These are phyloP conservation scores for Xylaria acuta DNA, from an alignment of 495 filamentous ascomycete genomes.

Conservation along the genomic window DNA sequence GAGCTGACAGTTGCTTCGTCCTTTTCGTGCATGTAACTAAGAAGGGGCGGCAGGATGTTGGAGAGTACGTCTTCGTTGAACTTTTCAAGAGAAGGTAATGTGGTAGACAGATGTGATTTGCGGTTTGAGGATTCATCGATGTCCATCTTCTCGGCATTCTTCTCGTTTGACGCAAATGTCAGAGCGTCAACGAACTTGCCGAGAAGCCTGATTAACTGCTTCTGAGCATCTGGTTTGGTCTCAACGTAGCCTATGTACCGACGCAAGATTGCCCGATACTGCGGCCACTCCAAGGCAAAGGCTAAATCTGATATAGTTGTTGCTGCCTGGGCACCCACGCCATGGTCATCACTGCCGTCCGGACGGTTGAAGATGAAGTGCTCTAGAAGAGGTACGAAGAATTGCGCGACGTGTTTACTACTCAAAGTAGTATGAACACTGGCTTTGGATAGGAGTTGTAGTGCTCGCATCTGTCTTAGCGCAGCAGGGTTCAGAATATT, in stretches of 20 bases:
- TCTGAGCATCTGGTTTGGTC: constrained; percentile 82
- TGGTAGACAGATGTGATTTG: constrained; percentile 59
- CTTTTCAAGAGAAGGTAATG: constrained; percentile 72
- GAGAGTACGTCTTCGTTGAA: constrained; percentile 74
- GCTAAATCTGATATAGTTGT: constrained; percentile 74
- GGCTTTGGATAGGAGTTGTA: constrained; percentile 74
- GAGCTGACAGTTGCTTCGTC: constrained; percentile 91
- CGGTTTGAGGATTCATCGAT: constrained; percentile 39
- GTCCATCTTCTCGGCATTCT: constrained; percentile 48
- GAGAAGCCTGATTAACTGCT: constrained; percentile 81
- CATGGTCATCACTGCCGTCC: constrained; percentile 79
- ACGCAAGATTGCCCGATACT: constrained; percentile 81
- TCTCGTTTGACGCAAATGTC: constrained; percentile 54
- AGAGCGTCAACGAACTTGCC: constrained; percentile 81
- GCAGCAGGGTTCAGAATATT: constrained; percentile 92
- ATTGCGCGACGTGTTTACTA: constrained; percentile 78
- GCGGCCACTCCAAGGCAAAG: constrained; percentile 85
- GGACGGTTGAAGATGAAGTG: constrained; percentile 87
- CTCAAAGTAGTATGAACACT: constrained; percentile 66
- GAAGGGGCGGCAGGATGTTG: constrained; percentile 76
- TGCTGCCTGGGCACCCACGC: constrained; percentile 81
- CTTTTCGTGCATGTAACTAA: constrained; percentile 87
- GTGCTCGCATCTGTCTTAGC: constrained; percentile 81
- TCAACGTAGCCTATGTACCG: constrained; percentile 80
- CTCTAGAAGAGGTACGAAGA: constrained; percentile 90